Evolutionary conservation across 2,329 filamentous ascomycete genomes (phyloP).

Genomic region (Aphanoascus verrucosus): DNA sequence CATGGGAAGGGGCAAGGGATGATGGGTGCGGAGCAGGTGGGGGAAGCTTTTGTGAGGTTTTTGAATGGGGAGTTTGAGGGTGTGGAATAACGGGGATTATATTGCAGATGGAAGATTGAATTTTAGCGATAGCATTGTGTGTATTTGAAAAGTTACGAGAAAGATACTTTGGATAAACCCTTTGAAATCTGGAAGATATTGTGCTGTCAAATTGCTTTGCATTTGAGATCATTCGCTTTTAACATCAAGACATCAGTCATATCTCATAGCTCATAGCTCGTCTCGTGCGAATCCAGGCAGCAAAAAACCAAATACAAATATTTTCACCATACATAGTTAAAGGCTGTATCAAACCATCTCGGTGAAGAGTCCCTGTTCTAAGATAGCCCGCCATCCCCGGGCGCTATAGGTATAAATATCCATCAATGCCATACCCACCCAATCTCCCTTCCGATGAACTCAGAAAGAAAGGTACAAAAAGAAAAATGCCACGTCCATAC

Average conservation of each 20-base stretch:
- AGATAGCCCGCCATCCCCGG: not conserved
- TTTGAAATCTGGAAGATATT: not conserved
- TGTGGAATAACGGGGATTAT: slow-evolving; percentile 7
- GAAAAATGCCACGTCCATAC: not conserved
- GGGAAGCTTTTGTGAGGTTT: slow-evolving; percentile 38
- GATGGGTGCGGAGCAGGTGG: slow-evolving; percentile 28
- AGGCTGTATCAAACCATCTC: not conserved
- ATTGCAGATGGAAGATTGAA: not conserved
- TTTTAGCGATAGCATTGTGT: not conserved
- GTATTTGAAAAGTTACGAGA: not conserved
- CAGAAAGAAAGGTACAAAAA: not conserved
- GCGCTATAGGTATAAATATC: not conserved
- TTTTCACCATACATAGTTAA: not conserved
- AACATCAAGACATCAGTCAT: not conserved
- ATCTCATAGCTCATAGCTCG: not conserved
- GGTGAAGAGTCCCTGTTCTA: not conserved
- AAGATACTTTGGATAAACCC: not conserved
- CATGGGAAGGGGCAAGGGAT: slow-evolving; percentile 28
- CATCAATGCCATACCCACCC: not conserved
- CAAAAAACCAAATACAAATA: not conserved
- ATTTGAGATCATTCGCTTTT: not conserved
- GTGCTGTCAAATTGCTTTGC: not conserved
- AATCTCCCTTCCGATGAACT: not conserved
- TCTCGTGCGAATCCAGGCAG: not conserved
- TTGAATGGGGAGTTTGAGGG: slow-evolving; percentile 36